phyloP scores from a whole-genome alignment of 345 rosid species.

The Lepidium aucheri region DNA sequence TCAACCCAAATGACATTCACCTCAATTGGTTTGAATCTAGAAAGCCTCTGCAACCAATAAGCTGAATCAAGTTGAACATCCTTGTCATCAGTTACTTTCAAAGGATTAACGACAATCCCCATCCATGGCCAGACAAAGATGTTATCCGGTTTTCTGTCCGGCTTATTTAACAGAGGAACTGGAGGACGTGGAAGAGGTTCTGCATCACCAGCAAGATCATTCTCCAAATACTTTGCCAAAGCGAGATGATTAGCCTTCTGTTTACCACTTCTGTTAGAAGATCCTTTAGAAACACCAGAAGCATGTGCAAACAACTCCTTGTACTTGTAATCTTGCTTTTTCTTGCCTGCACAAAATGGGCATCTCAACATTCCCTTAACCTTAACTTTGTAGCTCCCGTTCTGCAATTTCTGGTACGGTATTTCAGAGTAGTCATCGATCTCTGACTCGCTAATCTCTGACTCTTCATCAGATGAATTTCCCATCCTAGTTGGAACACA shows the following conservation, averaged over 20 bases:
- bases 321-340: conserved; percentile 74
- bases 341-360: conserved; percentile 83
- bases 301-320: conserved; percentile 86
- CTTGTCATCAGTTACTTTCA: conserved; percentile 26
- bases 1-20: conserved; percentile 46
- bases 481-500: conserved; percentile 37
- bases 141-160: conserved; percentile 31
- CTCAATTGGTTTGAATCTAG: conserved; percentile 45
- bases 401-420: conserved; percentile 41
- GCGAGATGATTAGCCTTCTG: conserved; percentile 90
- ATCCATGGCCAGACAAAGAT: conserved; percentile 81
- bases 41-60: conserved; percentile 56
- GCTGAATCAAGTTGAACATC: conserved; percentile 26
- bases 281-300: conserved; percentile 70
- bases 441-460: conserved; percentile 82
- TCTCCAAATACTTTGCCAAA: conserved; percentile 56
- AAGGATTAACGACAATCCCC: conserved; percentile 48
- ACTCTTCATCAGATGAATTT: conserved; percentile 53
- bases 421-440: conserved; percentile 42
- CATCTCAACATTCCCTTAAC: conserved; percentile 63
- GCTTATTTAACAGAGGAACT: background rate
- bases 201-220: conserved; percentile 46
- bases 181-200: conserved; percentile 29
- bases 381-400: conserved; percentile 53
- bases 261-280: conserved; percentile 56